Evolutionary conservation across 805 yeast species (phyloP), one percentile per base, ranked within the genome.

Genomic region (Suhomyces canberraensis): DNA sequence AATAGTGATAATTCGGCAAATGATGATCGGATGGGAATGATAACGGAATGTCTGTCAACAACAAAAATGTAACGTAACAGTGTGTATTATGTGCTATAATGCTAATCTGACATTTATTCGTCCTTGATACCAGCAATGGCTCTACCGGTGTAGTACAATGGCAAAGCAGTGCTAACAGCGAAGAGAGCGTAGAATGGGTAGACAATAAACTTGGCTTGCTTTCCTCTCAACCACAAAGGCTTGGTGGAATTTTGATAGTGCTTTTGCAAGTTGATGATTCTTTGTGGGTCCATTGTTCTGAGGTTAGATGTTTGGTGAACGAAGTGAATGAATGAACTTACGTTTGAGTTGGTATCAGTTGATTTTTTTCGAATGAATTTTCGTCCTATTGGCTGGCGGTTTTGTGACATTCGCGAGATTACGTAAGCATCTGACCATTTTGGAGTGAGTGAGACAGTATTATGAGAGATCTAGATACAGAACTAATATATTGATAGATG

Each of bases 111-210:
- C 31, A 18, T 20, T 33, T 45, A 45, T 36, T 42, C 48, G 45
- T 44, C 82, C 71, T 83, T 81, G 60, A 81, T 70, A 60, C 89
- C 90, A 28, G 68, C 56, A 46, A 75, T 54, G 50, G 93, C 93
- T 71, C 89, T 79, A 51, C 79, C 85, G 39, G 77, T 58, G 76
- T 79, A 84, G 70, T 66, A 76, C 50, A 81, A 69, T 43, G 93
- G 83, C 42, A 76, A 74, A 41, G 71, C 72, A 35, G 86, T 77
- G 46, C 86, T 70, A 43, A 81, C 72, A 38, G 85, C 68, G 63
- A 85, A 81, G 43, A 80, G 70, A 45, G 85, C 86, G 70, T 74
- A 81, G 76, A 79, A 86, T 58, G 95, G 95, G 67, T 79, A 81
- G 48, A 85, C 74, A 59, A 81, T 64, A 53, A 73, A 68, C 66